phyloP scores from a whole-genome alignment of 2,329 filamentous ascomycete genomes.

The Onygena corvina region DNA sequence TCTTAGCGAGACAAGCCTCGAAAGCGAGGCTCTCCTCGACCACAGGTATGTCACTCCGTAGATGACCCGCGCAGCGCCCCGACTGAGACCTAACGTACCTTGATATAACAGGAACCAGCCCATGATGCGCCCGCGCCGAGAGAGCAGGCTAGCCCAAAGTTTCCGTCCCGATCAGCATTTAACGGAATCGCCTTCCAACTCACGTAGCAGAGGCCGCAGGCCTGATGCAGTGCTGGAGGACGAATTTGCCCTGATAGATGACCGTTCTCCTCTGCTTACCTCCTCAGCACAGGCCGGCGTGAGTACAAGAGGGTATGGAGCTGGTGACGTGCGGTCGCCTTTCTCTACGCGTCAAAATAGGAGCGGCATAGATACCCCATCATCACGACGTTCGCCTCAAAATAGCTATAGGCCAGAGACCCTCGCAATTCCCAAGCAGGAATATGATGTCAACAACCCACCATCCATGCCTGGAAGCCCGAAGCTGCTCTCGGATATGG shows the following conservation, averaged over 20 bases:
- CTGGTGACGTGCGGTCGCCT: slow-evolving; percentile 1
- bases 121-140: slow-evolving; percentile 52
- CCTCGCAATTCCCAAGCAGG: slow-evolving; percentile 20
- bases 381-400: slow-evolving; percentile 9
- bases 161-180: slow-evolving; percentile 24
- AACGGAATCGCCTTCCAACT: slow-evolving; percentile 5
- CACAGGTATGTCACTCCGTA: slow-evolving; percentile 48
- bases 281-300: neutral
- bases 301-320: slow-evolving; percentile 13
- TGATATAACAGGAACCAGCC: slow-evolving; percentile 43
- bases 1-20: slow-evolving; percentile 71
- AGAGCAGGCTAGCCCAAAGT: slow-evolving; percentile 34
- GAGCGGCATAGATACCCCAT: neutral
- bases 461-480: slow-evolving; percentile 51
- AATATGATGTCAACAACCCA: slow-evolving; percentile 54
- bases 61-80: too few species aligned
- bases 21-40: slow-evolving; percentile 77
- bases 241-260: slow-evolving; percentile 1
- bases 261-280: neutral
- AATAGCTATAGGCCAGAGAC: slow-evolving; percentile 7
- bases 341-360: neutral
- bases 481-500: slow-evolving; percentile 40
- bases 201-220: neutral
- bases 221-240: neutral
- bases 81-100: neutral